phyloP scores from a whole-genome alignment of 1,284 basidiomycete genomes.

The Fomitopsis pinicola region DNA sequence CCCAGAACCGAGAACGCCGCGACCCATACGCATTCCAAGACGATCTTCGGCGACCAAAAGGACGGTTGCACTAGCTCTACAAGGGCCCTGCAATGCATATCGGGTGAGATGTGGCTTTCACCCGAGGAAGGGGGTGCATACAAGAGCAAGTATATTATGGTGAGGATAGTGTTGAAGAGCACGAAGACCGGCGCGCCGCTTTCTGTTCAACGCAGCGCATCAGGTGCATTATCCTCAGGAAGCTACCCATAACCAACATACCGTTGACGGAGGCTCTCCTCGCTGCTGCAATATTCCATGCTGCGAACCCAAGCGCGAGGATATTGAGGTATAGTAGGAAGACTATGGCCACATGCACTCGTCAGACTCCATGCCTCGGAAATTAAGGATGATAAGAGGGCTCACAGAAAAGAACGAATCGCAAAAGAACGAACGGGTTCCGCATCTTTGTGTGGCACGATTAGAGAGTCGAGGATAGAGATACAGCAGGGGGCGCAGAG shows the following conservation, averaged over 20 bases:
- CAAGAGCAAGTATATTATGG: constrained; percentile 42
- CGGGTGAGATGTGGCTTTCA: not conserved
- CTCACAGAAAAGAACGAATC: constrained; percentile 56
- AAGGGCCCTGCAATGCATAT: not conserved
- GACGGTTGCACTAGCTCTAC: not conserved
- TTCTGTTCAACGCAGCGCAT: constrained; percentile 27
- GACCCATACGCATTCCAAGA: constrained; percentile 3
- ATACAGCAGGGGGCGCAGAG: not conserved
- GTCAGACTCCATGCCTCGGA: not conserved
- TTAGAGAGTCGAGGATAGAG: constrained; percentile 8
- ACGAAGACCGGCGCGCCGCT: constrained; percentile 47
- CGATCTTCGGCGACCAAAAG: constrained; percentile 3
- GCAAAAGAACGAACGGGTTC: constrained; percentile 46
- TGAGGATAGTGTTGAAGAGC: constrained; percentile 42
- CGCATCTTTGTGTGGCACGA: constrained; percentile 22
- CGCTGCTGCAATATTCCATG: constrained; percentile 49
- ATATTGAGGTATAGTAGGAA: constrained; percentile 49
- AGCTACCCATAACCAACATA: not conserved
- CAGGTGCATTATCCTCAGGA: not conserved
- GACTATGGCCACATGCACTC: constrained; percentile 30
- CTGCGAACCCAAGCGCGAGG: constrained; percentile 49
- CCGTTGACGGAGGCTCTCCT: constrained; percentile 15
- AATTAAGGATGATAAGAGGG: not conserved
- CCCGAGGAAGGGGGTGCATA: constrained; percentile 29
- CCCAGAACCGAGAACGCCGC: not conserved